phyloP scores from a whole-genome alignment of 2,329 filamentous ascomycete genomes.

The Byssoonygena ceratinophila region DNA sequence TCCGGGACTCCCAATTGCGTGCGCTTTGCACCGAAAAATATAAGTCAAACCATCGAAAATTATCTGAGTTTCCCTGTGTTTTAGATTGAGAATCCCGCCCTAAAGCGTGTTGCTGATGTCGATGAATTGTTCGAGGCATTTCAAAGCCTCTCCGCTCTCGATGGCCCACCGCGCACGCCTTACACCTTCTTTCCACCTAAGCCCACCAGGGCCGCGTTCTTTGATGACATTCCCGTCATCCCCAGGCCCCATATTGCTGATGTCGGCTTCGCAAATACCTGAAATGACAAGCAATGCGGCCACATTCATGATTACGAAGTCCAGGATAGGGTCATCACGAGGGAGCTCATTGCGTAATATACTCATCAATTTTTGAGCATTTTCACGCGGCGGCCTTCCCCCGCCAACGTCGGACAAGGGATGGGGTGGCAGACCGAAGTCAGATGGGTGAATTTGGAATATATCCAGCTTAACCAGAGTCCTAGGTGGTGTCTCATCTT shows the following conservation, averaged over 20 bases:
- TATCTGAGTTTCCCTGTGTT: neutral
- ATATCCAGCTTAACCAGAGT: slow-evolving; percentile 54
- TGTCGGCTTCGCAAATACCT: slow-evolving; percentile 75
- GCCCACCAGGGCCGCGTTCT: slow-evolving; percentile 73
- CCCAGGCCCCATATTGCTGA: slow-evolving; percentile 64
- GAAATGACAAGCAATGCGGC: slow-evolving; percentile 77
- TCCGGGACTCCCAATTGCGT: neutral
- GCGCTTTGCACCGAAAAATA: neutral
- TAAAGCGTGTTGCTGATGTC: slow-evolving; percentile 57
- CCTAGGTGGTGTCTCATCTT: slow-evolving; percentile 31
- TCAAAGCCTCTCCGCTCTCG: slow-evolving; percentile 74
- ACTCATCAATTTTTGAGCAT: slow-evolving; percentile 69
- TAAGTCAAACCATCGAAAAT: neutral
- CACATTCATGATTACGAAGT: slow-evolving; percentile 91
- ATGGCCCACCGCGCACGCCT: slow-evolving; percentile 79
- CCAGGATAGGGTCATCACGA: slow-evolving; percentile 69
- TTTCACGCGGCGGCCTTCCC: slow-evolving; percentile 75
- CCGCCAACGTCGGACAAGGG: slow-evolving; percentile 67
- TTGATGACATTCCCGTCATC: slow-evolving; percentile 71
- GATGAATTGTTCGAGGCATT: slow-evolving; percentile 72
- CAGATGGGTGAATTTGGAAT: slow-evolving; percentile 68
- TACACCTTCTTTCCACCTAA: slow-evolving; percentile 91
- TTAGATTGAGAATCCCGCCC: neutral
- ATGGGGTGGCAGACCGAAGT: slow-evolving; percentile 73
- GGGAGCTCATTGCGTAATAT: slow-evolving; percentile 65